phyloP scores from a whole-genome alignment of 192 early-diverging fungal species.

The Entophlyctis luteolus region DNA sequence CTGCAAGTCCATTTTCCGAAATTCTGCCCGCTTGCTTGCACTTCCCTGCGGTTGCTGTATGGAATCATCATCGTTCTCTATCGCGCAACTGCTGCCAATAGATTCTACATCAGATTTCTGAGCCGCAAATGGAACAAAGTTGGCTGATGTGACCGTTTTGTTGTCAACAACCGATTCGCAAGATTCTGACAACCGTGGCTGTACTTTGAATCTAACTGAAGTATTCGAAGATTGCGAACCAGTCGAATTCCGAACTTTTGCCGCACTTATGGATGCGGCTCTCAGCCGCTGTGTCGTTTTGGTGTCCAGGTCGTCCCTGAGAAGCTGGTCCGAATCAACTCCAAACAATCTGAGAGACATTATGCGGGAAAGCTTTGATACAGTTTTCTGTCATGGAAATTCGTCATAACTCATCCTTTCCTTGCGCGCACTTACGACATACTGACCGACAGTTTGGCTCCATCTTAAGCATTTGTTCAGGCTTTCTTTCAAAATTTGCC shows the following conservation, averaged over 20 bases:
- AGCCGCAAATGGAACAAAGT: no score
- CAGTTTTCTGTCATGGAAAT: conserved; percentile 47
- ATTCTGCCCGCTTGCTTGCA: no score
- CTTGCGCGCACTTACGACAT: conserved; percentile 55
- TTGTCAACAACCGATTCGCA: background rate
- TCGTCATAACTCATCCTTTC: background rate
- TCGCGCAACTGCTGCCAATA: no score
- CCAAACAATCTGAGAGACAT: conserved; percentile 54
- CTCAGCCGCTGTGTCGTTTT: conserved; percentile 14
- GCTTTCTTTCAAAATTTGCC: conserved; percentile 52
- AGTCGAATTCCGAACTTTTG: conserved; percentile 29
- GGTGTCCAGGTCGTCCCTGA: conserved; percentile 30
- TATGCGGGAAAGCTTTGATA: conserved; percentile 59
- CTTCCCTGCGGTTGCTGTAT: no score
- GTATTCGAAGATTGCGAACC: conserved; percentile 29
- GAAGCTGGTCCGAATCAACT: conserved; percentile 56
- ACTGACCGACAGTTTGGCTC: conserved; percentile 60
- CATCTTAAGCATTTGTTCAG: conserved; percentile 50
- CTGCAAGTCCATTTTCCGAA: background rate
- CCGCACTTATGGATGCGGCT: conserved; percentile 12
- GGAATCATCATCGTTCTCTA: no score
- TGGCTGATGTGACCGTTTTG: background rate
- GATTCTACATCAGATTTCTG: no score
- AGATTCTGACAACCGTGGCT: background rate
- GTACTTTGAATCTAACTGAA: conserved; percentile 14